phyloP scores from a whole-genome alignment of 257 asterid species.

The Capsicum baccatum region DNA sequence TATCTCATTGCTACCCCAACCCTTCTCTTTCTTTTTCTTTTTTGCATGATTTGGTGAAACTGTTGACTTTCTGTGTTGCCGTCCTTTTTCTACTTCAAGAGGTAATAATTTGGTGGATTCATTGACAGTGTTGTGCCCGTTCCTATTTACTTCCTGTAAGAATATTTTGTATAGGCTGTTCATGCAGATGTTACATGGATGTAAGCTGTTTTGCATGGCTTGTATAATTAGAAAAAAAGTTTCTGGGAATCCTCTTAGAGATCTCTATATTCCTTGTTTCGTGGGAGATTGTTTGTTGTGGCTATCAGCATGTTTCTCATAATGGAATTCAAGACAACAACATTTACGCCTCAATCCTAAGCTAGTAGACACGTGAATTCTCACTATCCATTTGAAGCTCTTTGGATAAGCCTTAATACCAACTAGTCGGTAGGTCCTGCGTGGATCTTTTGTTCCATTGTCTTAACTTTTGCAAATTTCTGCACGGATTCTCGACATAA shows the following conservation, averaged over 20 bases:
- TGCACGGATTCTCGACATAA: not conserved
- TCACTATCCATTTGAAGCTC: not conserved
- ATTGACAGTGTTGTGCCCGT: not conserved
- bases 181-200: too few species aligned
- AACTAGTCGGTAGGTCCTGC: not conserved
- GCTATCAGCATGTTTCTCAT: not conserved
- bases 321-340: not conserved
- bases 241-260: too few species aligned
- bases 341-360: not conserved
- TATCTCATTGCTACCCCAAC: not conserved
- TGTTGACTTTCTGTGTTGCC: not conserved
- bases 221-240: too few species aligned
- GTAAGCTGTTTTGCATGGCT: too few species aligned
- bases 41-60: not conserved
- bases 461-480: not conserved
- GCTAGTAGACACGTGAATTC: not conserved
- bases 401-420: not conserved
- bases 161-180: too few species aligned
- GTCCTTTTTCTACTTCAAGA: slow-evolving; percentile 2
- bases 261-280: not conserved
- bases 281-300: not conserved
- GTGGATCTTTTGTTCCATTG: slow-evolving; percentile 9
- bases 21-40: not conserved
- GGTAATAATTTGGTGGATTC: not conserved
- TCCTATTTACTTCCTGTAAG: not conserved